These are phyloP conservation scores for Colletotrichum tropicale DNA, from an alignment of 2,329 filamentous ascomycete species.

Conservation along the genomic window DNA sequence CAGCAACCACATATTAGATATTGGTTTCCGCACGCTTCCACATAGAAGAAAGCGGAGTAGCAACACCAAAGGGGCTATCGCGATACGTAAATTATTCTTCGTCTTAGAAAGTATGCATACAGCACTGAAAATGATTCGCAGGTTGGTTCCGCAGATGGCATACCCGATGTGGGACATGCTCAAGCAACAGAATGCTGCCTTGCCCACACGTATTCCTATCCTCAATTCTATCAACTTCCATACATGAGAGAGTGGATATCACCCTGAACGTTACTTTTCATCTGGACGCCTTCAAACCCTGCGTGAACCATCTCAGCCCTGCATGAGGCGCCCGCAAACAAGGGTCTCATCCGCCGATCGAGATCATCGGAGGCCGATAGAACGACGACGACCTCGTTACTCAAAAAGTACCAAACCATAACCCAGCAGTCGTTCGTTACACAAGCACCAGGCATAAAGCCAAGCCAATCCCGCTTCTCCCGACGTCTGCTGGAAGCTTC, in stretches of 20 bases:
- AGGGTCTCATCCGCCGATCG: neutral
- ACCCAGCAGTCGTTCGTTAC: neutral
- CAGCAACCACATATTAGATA: neutral
- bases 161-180: neutral
- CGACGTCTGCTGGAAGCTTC: slow-evolving; percentile 9
- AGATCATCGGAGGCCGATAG: neutral
- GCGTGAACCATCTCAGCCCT: neutral
- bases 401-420: neutral
- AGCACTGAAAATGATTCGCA: neutral
- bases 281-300: neutral
- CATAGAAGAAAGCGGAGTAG: neutral
- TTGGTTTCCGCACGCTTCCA: neutral
- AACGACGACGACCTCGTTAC: neutral
- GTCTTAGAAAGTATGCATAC: neutral
- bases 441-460: neutral
- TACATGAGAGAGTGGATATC: neutral
- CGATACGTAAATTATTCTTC: neutral
- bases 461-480: neutral
- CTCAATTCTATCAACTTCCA: neutral
- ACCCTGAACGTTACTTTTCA: neutral
- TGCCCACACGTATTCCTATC: neutral
- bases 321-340: neutral
- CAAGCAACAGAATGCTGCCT: neutral
- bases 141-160: neutral
- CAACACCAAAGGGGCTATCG: neutral